A percentile compares a stretch with the other conserved stretches of the same genome.
These are phyloP conservation scores for Xylariaceae sp. DNA, from an alignment of 2,329 filamentous ascomycete genomes.

Conservation along the genomic window DNA sequence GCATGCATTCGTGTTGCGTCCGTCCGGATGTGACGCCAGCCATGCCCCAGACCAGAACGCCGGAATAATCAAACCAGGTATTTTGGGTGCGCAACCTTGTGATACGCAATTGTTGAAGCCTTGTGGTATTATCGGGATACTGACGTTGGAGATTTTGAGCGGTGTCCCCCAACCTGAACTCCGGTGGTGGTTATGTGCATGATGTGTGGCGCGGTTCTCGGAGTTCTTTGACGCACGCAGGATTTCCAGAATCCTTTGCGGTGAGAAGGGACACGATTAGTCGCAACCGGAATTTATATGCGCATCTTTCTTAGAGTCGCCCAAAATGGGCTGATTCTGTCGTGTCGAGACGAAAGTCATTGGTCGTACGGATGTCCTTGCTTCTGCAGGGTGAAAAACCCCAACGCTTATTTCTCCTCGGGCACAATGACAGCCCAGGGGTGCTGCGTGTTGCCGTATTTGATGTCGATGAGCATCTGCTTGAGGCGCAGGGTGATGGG, in stretches of 20 bases:
- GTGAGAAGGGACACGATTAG: no score
- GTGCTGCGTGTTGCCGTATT: conserved; percentile 69
- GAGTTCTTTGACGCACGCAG: no score
- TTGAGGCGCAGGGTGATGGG: conserved; percentile 62
- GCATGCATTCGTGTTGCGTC: no score
- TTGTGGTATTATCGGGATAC: no score
- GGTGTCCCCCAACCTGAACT: background rate
- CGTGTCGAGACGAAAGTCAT: no score
- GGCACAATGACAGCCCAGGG: conserved; percentile 67
- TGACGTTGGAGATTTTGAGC: background rate
- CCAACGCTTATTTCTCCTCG: conserved; percentile 45
- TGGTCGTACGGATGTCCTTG: background rate
- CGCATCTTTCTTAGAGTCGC: no score
- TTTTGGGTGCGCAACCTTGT: conserved; percentile 3
- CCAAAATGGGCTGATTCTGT: no score
- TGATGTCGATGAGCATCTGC: conserved; percentile 67
- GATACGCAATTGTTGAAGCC: background rate
- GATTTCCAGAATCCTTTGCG: no score
- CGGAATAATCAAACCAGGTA: conserved; percentile 1
- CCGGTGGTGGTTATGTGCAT: background rate
- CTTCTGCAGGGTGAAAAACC: background rate
- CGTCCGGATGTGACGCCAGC: background rate
- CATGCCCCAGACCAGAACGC: conserved; percentile 5
- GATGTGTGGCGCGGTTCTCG: background rate
- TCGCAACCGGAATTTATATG: no score